phyloP scores from a whole-genome alignment of 495 filamentous ascomycete species.

The Gamarada debralockiae region DNA sequence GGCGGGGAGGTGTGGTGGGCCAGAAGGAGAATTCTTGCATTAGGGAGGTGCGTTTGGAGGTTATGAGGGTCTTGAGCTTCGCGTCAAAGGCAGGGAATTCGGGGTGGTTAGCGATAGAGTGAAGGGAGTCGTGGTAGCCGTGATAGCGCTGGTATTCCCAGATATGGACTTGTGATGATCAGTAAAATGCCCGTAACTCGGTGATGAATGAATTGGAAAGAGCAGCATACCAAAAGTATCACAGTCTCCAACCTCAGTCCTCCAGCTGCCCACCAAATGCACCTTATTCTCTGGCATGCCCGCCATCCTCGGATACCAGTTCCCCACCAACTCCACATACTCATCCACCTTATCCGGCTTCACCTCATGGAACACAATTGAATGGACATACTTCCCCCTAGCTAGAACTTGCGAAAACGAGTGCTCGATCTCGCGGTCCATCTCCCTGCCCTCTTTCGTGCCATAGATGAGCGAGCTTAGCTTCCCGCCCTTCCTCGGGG shows the following conservation, averaged over 20 bases:
- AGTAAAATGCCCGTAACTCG: too few species aligned
- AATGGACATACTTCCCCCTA: conserved; percentile 96
- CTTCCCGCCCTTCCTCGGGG: conserved; percentile 40
- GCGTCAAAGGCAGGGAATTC: conserved; percentile 78
- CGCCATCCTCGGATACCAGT: conserved; percentile 89
- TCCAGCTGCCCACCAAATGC: conserved; percentile 95
- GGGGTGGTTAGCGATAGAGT: conserved; percentile 74
- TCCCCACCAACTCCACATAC: conserved; percentile 87
- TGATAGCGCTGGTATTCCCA: conserved; percentile 99
- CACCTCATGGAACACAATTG: conserved; percentile 94
- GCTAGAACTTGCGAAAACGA: conserved; percentile 92
- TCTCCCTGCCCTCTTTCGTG: conserved; percentile 85
- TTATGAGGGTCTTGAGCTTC: conserved; percentile 77
- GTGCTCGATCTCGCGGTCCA: conserved; percentile 91
- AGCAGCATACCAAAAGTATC: conserved; percentile 95
- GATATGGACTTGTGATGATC: conserved; percentile 99
- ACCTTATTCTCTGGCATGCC: conserved; percentile 79
- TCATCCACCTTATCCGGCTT: conserved; percentile 94
- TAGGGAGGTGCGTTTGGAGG: conserved; percentile 77
- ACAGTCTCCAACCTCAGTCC: conserved; percentile 95
- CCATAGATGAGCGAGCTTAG: conserved; percentile 83
- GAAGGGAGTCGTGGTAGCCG: conserved; percentile 88
- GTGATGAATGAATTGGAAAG: too few species aligned
- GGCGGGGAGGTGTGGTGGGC: conserved; percentile 88
- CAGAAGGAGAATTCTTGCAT: conserved; percentile 99